A percentile compares a stretch with the other conserved stretches of the same genome.
Conservation (phyloP, 2,329 filamentous ascomycete genomes). For the Rachicladosporium sp. region DNA sequence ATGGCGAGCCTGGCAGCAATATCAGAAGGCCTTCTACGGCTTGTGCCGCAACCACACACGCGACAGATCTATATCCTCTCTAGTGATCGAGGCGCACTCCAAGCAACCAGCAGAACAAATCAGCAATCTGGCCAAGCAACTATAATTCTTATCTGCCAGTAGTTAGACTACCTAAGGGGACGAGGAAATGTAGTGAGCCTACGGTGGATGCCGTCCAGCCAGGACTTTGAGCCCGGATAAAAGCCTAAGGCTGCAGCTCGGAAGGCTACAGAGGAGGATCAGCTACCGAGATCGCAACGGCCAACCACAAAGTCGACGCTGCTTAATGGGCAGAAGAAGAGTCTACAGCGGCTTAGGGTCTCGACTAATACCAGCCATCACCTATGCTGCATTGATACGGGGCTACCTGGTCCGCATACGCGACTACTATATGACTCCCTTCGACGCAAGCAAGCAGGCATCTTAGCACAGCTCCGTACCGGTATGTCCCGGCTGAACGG, state of each 20-base stretch:
- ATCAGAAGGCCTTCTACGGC: too few species aligned
- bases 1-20: too few species aligned
- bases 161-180: background rate
- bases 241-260: background rate
- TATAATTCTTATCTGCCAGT: background rate
- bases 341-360: background rate
- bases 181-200: background rate
- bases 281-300: too few species aligned
- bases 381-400: conserved; percentile 1
- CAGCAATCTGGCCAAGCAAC: background rate
- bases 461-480: background rate
- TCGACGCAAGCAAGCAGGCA: background rate
- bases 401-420: conserved; percentile 1
- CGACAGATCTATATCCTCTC: background rate
- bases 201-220: background rate
- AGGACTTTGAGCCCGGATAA: conserved; percentile 1
- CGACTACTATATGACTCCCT: conserved; percentile 1
- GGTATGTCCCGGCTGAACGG: conserved; percentile 1
- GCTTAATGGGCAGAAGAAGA: background rate
- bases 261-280: conserved; percentile 1
- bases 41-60: background rate
- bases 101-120: background rate
- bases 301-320: background rate
- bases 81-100: background rate
- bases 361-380: background rate